These are phyloP conservation scores for Colletotrichum echinochloae DNA, from an alignment of 2,329 filamentous ascomycete genomes.

Conservation along the genomic window DNA sequence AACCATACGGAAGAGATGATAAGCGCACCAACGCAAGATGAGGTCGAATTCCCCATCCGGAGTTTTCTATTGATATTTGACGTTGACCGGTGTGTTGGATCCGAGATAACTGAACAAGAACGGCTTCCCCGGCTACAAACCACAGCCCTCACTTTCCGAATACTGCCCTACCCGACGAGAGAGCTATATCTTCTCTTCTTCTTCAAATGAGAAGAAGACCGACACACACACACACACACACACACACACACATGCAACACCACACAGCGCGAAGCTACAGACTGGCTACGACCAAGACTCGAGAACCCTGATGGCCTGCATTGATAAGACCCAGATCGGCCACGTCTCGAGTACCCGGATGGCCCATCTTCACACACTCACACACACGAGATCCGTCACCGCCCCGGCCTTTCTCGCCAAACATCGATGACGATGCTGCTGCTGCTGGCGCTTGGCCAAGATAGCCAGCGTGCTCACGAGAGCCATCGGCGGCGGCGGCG, in stretches of 20 bases:
- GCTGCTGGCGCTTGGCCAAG: not conserved
- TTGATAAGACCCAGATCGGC: slow-evolving; percentile 23
- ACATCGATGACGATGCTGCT: slow-evolving; percentile 16
- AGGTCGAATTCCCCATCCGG: too few species aligned
- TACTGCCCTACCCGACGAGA: too few species aligned
- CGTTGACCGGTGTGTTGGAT: too few species aligned
- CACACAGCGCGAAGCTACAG: not conserved
- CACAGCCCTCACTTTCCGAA: not conserved
- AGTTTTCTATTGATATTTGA: too few species aligned
- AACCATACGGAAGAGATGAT: too few species aligned
- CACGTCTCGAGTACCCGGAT: slow-evolving; percentile 35
- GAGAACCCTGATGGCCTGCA: slow-evolving; percentile 40
- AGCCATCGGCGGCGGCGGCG: slow-evolving; percentile 7
- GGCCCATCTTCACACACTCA: slow-evolving; percentile 5
- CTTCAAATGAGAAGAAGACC: not conserved
- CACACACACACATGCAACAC: too few species aligned
- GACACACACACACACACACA: too few species aligned
- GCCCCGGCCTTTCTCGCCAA: slow-evolving; percentile 25
- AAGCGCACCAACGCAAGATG: too few species aligned
- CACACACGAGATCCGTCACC: slow-evolving; percentile 17
- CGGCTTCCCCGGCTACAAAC: too few species aligned
- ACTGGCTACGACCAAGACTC: not conserved
- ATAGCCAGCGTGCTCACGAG: slow-evolving; percentile 24
- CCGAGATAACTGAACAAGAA: too few species aligned
- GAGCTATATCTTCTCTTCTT: too few species aligned